Evolutionary conservation across 164 flowering plant genomes (phyloP), one percentile per base, ranked within the genome.

Genomic region (Vitis amurensis): DNA sequence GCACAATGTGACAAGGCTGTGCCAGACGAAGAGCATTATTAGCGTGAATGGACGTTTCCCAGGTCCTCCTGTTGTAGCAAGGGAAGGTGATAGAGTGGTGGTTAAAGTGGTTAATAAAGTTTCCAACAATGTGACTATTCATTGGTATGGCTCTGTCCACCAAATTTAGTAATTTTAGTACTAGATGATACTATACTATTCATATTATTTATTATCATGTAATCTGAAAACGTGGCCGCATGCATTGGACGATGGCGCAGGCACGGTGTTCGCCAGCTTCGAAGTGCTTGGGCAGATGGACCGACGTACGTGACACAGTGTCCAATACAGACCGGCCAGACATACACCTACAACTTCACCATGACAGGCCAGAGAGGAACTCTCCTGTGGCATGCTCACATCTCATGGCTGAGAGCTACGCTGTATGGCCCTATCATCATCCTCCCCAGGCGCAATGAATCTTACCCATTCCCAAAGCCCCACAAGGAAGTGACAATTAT

Each of bases 191-290:
- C 7, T 37, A 6, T 37, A 37, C 44, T 0, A 37, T 3, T 37
- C 44, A 37, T 37, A 6, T 37, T 37, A 37, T 37, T 37, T 37
- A 0, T 3, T 4, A 37, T 37, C 4, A 37, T 37, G 44, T 23
- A 23, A 23, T 23, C 27, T 23, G 27, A 23, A 23, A 23, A 23
- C 27, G 27, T 37, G 44, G 44, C 44, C 7, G 44, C 44, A 37
- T 37, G 44, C 1, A 23, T 23, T 6, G 8, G 2, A 14, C 50
- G 64, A 6, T 62, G 31, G 37, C 30, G 17, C 76, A 88, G 91
- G 91, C 91, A 88, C 68, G 91, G 88, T n/a, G 48, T 88, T 29
- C 65, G 87, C 51, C 89, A 86, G 69, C 81, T 86, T 1, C 37
- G 68, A 44, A 81, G 64, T 13, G 86, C 80, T 9, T 88, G 91